These are phyloP conservation scores for Theileria parva DNA, from an alignment of 169 alveolate species.

Conservation along the genomic window DNA sequence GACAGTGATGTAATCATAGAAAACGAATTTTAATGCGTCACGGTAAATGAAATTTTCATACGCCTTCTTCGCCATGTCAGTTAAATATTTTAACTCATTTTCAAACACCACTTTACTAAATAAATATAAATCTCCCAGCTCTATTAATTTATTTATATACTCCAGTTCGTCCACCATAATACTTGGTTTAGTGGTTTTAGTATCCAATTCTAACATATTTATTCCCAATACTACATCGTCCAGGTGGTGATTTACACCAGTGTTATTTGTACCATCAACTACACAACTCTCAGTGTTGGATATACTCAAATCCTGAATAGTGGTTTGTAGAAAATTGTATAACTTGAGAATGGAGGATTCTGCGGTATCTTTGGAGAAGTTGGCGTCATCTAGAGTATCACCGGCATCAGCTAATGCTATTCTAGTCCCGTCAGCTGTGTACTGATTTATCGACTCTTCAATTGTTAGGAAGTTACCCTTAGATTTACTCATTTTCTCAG, in stretches of 20 bases:
- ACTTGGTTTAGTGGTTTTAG: not conserved
- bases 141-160: not conserved
- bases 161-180: not conserved
- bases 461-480: conserved; percentile 96
- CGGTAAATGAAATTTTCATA: conserved; percentile 79
- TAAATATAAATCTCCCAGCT: conserved; percentile 32
- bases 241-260: not conserved
- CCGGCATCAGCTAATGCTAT: conserved; percentile 99
- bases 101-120: conserved; percentile 77
- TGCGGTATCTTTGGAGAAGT: conserved; percentile 85
- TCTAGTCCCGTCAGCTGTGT: conserved; percentile 97
- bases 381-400: conserved; percentile 95
- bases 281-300: conserved; percentile 19
- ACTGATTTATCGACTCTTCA: conserved; percentile 86
- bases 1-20: conserved; percentile 80
- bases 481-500: conserved; percentile 96
- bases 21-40: conserved; percentile 84
- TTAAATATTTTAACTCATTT: conserved; percentile 81
- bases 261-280: conserved; percentile 40
- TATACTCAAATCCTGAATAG: conserved; percentile 68
- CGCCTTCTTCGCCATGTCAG: conserved; percentile 75
- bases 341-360: conserved; percentile 83
- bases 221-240: conserved; percentile 21
- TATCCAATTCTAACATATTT: conserved; percentile 10
- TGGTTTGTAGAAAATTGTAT: conserved; percentile 68